A percentile compares a stretch with the other conserved stretches of the same genome.
Evolutionary conservation across 2,329 filamentous ascomycete genomes (phyloP).

Genomic region (Alternaria alternata): DNA sequence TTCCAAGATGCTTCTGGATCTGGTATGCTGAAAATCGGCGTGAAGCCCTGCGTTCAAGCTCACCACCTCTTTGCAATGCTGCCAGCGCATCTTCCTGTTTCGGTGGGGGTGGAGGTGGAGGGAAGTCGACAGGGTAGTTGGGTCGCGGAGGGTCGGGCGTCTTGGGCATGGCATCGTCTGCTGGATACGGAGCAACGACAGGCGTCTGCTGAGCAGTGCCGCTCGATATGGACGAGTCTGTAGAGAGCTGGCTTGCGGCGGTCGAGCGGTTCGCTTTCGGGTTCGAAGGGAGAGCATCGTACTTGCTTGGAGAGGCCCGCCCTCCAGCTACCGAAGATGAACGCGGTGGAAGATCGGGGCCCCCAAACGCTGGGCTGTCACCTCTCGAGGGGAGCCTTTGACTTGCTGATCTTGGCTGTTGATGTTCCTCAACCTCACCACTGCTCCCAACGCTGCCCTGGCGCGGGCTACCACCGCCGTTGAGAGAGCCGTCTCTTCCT

Average conservation of each 20-base stretch:
- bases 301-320: slow-evolving; percentile 55
- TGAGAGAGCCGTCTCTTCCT: slow-evolving; percentile 56
- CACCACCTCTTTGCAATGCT: slow-evolving; percentile 88
- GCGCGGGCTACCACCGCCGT: slow-evolving; percentile 49
- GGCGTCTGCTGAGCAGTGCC: slow-evolving; percentile 78
- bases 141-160: slow-evolving; percentile 46
- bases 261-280: slow-evolving; percentile 45
- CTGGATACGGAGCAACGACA: slow-evolving; percentile 75
- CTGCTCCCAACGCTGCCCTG: slow-evolving; percentile 48
- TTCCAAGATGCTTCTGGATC: slow-evolving; percentile 91
- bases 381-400: slow-evolving; percentile 52
- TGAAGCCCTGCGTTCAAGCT: slow-evolving; percentile 90
- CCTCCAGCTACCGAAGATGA: slow-evolving; percentile 58
- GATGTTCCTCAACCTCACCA: slow-evolving; percentile 50
- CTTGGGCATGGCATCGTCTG: slow-evolving; percentile 62
- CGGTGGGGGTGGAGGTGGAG: slow-evolving; percentile 80
- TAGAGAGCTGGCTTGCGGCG: slow-evolving; percentile 42
- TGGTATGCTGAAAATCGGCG: slow-evolving; percentile 95
- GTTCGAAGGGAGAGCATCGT: slow-evolving; percentile 49
- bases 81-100: slow-evolving; percentile 89
- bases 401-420: slow-evolving; percentile 53
- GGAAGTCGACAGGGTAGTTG: slow-evolving; percentile 63
- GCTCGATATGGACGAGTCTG: slow-evolving; percentile 74
- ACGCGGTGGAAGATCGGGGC: slow-evolving; percentile 57
- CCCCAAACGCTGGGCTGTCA: slow-evolving; percentile 52